Evolutionary conservation across 306 rosid species (phyloP).

Genomic region (Gastrolobium villosum): DNA sequence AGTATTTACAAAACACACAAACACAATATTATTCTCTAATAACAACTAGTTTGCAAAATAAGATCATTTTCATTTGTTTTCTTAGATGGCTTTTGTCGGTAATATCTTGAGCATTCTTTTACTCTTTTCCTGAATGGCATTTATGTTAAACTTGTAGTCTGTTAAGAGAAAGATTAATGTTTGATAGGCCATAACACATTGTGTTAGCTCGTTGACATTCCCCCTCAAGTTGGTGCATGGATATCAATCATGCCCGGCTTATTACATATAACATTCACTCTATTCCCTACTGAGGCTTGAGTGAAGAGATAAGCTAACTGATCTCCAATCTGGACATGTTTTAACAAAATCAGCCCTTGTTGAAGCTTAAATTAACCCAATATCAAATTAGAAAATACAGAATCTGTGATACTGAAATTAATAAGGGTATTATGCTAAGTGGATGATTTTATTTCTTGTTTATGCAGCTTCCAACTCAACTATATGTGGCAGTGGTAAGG

Average conservation of each 20-base stretch:
- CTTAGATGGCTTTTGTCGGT: background rate
- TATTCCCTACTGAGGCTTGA: background rate
- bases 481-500: slow-evolving; percentile 74
- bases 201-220: background rate
- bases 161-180: background rate
- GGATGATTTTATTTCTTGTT: slow-evolving; percentile 42
- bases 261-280: too few species aligned
- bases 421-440: slow-evolving; percentile 35
- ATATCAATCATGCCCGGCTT: background rate
- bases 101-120: background rate
- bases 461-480: slow-evolving; percentile 89
- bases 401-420: background rate
- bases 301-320: background rate
- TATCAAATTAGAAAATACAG: background rate
- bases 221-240: background rate
- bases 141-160: background rate
- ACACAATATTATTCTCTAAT: too few species aligned
- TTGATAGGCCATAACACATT: background rate
- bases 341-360: background rate
- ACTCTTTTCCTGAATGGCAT: background rate
- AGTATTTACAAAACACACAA: background rate
- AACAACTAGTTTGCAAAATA: background rate
- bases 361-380: background rate
- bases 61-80: slow-evolving; percentile 7
- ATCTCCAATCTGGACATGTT: background rate